Base-by-base conservation (phyloP, 1,284 basidiomycete genomes). In the Spongispora temasekensis region DNA sequence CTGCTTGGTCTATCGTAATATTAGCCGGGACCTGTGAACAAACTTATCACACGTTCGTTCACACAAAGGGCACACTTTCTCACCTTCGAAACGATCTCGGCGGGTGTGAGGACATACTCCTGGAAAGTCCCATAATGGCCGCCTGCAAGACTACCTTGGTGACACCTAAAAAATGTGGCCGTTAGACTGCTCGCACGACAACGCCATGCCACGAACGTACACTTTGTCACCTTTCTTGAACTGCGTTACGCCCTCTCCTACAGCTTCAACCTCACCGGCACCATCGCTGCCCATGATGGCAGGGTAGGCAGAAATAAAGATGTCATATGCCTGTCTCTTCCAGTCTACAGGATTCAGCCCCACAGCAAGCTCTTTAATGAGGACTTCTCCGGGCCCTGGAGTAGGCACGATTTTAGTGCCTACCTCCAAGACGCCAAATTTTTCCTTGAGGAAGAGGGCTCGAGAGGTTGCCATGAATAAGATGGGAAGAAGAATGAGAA, bases 171-270 rank as follows among this genome's bases (percentile, higher is more conserved):
- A 58, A n/a, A 42, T 34, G 1, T 37, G 30, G 25, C 27, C 3
- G 3, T 59, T 21, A 25, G 19, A 10, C 15, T 7, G 1, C 19
- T 53, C 17, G 17, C 17, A 25, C 21, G 9, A 25, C 3, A 53
- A 42, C 3, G 6, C 3, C 3, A 4, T 17, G 17, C 10, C 40
- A 21, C 7, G 3, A 4, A 63, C 68, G 32, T 64, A 81, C 81
- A 87, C 80, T 65, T 69, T 78, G 59, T 85, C 81, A 4, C 85
- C 84, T 12, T 78, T 76, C 12, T 73, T 67, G 64, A 84, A 75
- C 40, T 69, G 42, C 7, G 67, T 61, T 13, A 83, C 81, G 1
- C 76, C 78, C 19, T 75, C 65, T 5, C 82, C 84, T 12, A 84
- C 68, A 34, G 72, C 71, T 21, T 79, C 78, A 31, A 86, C 77